phyloP scores from a whole-genome alignment of 257 asterid genomes.

The Fraxinus cuspidata region DNA sequence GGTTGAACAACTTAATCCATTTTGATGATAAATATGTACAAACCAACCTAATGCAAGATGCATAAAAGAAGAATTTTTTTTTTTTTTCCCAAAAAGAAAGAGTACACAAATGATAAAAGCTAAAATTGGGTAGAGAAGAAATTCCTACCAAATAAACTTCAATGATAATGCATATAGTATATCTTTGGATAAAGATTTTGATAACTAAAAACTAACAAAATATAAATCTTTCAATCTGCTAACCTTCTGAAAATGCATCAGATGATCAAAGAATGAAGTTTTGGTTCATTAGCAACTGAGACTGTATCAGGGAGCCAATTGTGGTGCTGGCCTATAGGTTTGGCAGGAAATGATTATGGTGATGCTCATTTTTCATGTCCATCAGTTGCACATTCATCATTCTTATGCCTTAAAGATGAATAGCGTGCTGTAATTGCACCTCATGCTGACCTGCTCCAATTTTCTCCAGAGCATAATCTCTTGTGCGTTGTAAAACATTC shows the following conservation, averaged over 20 bases:
- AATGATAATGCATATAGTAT: neutral
- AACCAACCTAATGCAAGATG: no score
- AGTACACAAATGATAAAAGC: no score
- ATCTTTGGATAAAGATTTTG: neutral
- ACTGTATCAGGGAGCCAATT: constrained; percentile 43
- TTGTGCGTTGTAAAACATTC: no score
- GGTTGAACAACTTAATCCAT: no score
- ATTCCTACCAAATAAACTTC: neutral
- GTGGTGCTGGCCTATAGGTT: constrained; percentile 42
- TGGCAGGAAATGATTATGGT: constrained; percentile 44
- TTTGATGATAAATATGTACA: no score
- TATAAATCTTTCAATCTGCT: neutral
- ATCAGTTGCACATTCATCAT: constrained; percentile 70
- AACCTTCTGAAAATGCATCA: constrained; percentile 57
- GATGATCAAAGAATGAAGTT: constrained; percentile 31
- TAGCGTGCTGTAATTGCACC: constrained; percentile 71
- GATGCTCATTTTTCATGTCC: constrained; percentile 60
- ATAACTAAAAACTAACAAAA: neutral
- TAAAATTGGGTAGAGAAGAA: no score
- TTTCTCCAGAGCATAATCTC: no score
- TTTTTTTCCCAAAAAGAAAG: no score
- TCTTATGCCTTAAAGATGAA: constrained; percentile 76
- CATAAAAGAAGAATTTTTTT: no score
- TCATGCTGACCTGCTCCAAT: constrained; percentile 54
- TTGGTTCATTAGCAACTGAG: constrained; percentile 49